Evolutionary conservation across 2,329 filamentous ascomycete genomes (phyloP), one percentile per base, ranked within the genome.

Genomic region (Paraconiothyrium brasiliense): DNA sequence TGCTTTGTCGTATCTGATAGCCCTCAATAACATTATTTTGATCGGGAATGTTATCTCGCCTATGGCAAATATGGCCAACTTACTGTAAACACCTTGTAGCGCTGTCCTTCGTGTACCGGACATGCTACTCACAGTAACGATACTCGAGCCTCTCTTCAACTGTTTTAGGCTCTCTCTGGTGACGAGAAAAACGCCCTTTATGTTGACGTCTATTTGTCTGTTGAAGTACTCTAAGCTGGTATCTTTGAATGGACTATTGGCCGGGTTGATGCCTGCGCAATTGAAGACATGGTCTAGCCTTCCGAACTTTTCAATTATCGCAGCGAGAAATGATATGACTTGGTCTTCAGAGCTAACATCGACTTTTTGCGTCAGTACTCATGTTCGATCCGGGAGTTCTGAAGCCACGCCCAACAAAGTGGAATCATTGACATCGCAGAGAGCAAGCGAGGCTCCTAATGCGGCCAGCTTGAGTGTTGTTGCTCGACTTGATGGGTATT

Each of bases 81-180:
- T 47, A 55, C 57, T 59, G 37, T 65, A 65, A 24, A 60, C 59
- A 13, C 56, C 47, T 20, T 62, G 57, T 11, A 46, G 9, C 24
- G 63, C 60, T 13, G 49, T 50, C 9, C 47, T 46, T 2, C 50
- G 41, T 11, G 54, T 51, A 5, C 63, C 58, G 20, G 54, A 58
- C 56, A 63, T 63, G 41, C 54, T 59, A n/a, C 22, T 48, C 16
- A 20, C 20, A 65, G 62, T 65, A 11, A 63, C 58, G 32, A 65
- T 51, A 32, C 57, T 60, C 5, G 35, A 32, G 8, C 57, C 54
- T 20, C 35, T 37, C 51, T 43, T 52, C 24, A 61, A 22, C 22
- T 80, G 74, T 16, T 79, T 77, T n/a, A 79, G 72, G 1, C 68
- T 71, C 6, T 78, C 79, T n/a, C 78, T 74, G 5, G 77, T 81